Percentiles rank a stretch among this genome's conserved stretches.
phyloP scores from a whole-genome alignment of 139 green algal species.

The Spirogloea muscicola region DNA sequence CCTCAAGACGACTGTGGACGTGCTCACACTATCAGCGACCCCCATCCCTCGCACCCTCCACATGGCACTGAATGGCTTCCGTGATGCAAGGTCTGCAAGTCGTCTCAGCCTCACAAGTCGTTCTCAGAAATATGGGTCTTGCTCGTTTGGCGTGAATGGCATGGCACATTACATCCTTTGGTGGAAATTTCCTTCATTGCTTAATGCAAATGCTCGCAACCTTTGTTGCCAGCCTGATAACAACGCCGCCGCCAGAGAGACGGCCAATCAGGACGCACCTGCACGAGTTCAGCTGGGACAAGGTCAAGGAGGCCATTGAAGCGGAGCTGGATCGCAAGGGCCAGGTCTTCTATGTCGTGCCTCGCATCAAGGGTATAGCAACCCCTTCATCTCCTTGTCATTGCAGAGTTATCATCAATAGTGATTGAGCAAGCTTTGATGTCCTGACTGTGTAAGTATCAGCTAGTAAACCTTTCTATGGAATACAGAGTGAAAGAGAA shows the following conservation, averaged over 20 bases:
- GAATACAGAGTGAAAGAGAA: too few species aligned
- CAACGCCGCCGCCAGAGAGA: conserved; percentile 47
- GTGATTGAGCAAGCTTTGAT: too few species aligned
- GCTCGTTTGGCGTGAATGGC: too few species aligned
- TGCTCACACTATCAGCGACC: conserved; percentile 55
- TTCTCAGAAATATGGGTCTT: too few species aligned
- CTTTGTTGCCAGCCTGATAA: conserved; percentile 50
- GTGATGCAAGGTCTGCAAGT: conserved; percentile 34
- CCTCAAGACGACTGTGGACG: conserved; percentile 50
- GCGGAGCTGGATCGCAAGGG: conserved; percentile 44
- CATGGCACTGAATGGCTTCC: conserved; percentile 50
- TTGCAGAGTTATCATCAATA: too few species aligned
- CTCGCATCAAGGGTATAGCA: conserved; percentile 39
- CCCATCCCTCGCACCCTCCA: conserved; percentile 57
- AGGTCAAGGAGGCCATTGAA: conserved; percentile 28
- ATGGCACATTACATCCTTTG: too few species aligned
- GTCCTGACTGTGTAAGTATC: too few species aligned
- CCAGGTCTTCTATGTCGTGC: conserved; percentile 48
- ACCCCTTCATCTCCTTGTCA: too few species aligned
- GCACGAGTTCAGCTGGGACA: neutral
- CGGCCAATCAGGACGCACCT: conserved; percentile 49
- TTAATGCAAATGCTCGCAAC: too few species aligned
- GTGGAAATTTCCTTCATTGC: too few species aligned
- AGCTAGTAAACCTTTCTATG: too few species aligned
- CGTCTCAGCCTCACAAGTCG: too few species aligned